Base-by-base conservation (phyloP, 805 yeast species). In the Cyberlindnera xishuangbannaensis region DNA sequence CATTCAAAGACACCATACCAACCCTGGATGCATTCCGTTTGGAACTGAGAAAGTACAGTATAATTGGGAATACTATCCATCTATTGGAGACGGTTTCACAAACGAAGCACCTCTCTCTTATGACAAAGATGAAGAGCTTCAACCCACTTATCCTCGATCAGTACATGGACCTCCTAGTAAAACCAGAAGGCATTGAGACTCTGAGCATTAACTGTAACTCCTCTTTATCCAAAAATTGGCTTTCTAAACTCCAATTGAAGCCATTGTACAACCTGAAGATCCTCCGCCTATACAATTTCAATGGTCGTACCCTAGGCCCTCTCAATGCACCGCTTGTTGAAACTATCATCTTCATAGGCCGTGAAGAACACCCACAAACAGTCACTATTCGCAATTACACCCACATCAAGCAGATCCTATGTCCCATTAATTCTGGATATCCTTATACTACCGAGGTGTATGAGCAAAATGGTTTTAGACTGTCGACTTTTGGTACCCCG, bases 21-120 rank as follows among this genome's bases (percentile, higher is more conserved):
- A 14, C 9, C 6, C 13, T 39, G 30, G 21, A 29, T 3, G 18
- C 27, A 10, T 32, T 39, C 19, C 30, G 40, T 18, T 18, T 40
- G 15, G 44, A 40, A 26, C n/a, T 34, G 11, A 18, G 27, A 5
- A 26, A 17, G 15, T 13, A 36, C 28, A 17, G 26, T 14, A 8
- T 4, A 8, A 6, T 7, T 13, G 36, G 38, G 11, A 33, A 32
- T 12, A 25, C 30, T 29, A 34, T 25, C 18, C 30, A 28, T 12
- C 23, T 40, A 11, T 25, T 30, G 13, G 38, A 40, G 12, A 19
- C 29, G 4, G 15, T 40, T 9, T 17, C 17, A 2, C 17, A 15
- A 6, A 30, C 34, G 6, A 18, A 26, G 14, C 12, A 33, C n/a
- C 18, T 40, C 4, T 31, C 40, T 7, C 18, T 36, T 15, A 30